Base-by-base conservation (phyloP, 2,329 filamentous ascomycete genomes). In the Exophiala bonariae region DNA sequence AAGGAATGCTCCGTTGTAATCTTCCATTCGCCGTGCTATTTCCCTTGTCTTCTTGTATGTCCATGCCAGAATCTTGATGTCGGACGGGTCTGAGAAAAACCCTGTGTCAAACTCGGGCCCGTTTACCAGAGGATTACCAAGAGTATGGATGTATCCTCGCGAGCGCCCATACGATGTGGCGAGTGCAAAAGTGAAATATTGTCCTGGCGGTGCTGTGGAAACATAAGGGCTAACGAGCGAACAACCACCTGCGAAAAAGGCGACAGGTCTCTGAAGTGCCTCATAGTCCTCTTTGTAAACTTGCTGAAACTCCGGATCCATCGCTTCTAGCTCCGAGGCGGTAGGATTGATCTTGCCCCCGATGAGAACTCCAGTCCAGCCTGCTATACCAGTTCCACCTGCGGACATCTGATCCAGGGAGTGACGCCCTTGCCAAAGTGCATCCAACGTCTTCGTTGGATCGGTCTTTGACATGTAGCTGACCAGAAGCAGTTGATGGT, bases 1-100 rank as follows among this genome's bases (percentile, higher is more conserved):
- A 3, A 59, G 61, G 7, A 73, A 46, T 52, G 71, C 66, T 19
- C 72, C 71, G 7, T 63, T 63, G 63, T 76, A 83, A 47, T 72
- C 68, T 2, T 72, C 63, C 59, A 79, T 77, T 9, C 81, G 76
- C 3, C 82, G 76, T 16, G 74, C 68, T 44, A 85, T 75, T 62
- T 84, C 81, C 3, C 83, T 79, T n/a, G 74, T 71, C 57, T 77
- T 78, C 64, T 86, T 86, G 69, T 86, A 86, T 1, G 70, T 74
- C 81, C 81, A 85, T 7, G 81, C 55, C 11, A 79, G 75, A 57
- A 75, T 79, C 61, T 77, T 77, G 23, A 83, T 32, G 58, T 85
- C 82, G 14, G 79, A 62, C 2, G 78, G 74, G 54, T 82, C 65
- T 7, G 66, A 57, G 30, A 86, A 71, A 62, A 76, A 82, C 7